Percentiles rank a stretch among this genome's conserved stretches.
Evolutionary conservation across 805 yeast species (phyloP).

Genomic region (Hanseniaspora hatyaiensis): DNA sequence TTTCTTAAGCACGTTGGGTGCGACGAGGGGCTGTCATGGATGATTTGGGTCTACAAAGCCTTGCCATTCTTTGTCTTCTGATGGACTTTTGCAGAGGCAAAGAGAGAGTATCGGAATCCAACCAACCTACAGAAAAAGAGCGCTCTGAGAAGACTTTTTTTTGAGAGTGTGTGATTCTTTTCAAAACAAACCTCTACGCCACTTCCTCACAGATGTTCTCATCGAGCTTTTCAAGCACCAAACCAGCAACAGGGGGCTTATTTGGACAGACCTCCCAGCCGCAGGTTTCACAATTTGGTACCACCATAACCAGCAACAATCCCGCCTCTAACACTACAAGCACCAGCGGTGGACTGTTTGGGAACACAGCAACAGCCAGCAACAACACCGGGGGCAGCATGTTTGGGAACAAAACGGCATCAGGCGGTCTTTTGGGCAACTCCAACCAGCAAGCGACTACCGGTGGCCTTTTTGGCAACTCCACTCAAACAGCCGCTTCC

Average conservation of each 20-base stretch:
- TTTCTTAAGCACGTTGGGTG: too few species aligned
- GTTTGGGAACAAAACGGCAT: constrained; percentile 1
- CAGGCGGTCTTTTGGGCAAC: too few species aligned
- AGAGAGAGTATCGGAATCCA: too few species aligned
- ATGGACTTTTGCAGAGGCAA: too few species aligned
- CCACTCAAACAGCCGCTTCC: constrained; percentile 18
- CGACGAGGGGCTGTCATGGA: too few species aligned
- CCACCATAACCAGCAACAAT: constrained; percentile 10
- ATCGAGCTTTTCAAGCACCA: neutral
- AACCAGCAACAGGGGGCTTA: constrained; percentile 12
- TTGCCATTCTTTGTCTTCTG: too few species aligned
- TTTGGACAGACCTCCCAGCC: constrained; percentile 8
- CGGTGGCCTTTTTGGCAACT: neutral
- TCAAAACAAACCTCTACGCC: too few species aligned
- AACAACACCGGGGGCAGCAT: neutral
- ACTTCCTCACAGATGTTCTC: constrained; percentile 2
- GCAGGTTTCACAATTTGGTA: constrained; percentile 14
- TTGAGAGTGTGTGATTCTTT: too few species aligned
- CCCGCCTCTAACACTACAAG: neutral
- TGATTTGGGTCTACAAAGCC: too few species aligned
- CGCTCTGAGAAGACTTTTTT: too few species aligned
- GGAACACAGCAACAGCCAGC: neutral
- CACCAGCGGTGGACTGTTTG: constrained; percentile 13
- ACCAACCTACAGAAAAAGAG: too few species aligned
- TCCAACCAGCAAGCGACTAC: too few species aligned